Evolutionary conservation across 441 rosid species (phyloP).

Genomic region (Brassica balearica): DNA sequence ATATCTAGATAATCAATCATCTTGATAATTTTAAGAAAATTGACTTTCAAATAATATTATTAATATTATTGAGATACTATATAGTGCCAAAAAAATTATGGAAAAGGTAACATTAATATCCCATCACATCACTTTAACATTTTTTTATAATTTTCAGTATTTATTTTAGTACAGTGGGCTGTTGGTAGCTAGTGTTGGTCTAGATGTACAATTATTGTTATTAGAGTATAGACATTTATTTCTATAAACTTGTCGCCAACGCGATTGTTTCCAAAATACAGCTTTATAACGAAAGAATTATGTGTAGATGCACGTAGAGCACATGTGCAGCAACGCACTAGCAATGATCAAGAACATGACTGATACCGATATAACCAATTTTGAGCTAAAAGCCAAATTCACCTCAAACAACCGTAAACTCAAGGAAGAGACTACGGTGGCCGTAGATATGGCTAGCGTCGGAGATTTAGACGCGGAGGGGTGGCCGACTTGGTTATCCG

Average conservation of each 20-base stretch:
- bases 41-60: too few relatives aligned
- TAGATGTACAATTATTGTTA: not conserved
- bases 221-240: constrained; percentile 1
- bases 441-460: constrained; percentile 34
- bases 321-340: constrained; percentile 70
- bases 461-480: constrained; percentile 30
- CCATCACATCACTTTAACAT: too few relatives aligned
- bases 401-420: constrained; percentile 45
- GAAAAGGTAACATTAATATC: too few relatives aligned
- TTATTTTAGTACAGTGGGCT: not conserved
- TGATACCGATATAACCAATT: constrained; percentile 55
- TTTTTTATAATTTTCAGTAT: not conserved
- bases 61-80: too few relatives aligned
- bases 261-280: not conserved
- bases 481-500: constrained; percentile 70
- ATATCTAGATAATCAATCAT: too few relatives aligned
- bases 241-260: constrained; percentile 1
- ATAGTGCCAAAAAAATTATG: too few relatives aligned
- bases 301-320: constrained; percentile 54
- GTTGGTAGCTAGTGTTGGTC: constrained; percentile 5
- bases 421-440: constrained; percentile 31
- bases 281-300: constrained; percentile 16
- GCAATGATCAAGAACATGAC: constrained; percentile 86
- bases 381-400: constrained; percentile 28
- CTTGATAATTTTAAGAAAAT: too few relatives aligned